A percentile compares a stretch with the other conserved stretches of the same genome.
Evolutionary conservation across 2,329 filamentous ascomycete species (phyloP).

Genomic region (Ceratocystis smalleyi): DNA sequence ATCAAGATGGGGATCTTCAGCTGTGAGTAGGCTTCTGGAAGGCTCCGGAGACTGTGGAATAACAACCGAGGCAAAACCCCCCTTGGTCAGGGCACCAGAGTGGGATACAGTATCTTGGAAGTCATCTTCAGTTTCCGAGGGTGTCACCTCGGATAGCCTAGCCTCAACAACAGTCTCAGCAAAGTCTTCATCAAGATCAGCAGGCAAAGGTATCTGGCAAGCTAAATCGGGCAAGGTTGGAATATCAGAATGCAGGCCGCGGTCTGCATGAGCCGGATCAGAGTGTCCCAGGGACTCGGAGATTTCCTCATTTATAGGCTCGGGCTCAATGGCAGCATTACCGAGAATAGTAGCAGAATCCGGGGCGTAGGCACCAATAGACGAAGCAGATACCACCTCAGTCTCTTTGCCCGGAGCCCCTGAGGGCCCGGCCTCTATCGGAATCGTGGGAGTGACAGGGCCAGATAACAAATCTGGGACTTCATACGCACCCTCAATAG

Average conservation of each 20-base stretch:
- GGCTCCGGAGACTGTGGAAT: background rate
- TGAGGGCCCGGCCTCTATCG: background rate
- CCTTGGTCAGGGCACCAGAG: background rate
- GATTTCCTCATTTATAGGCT: background rate
- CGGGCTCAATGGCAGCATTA: background rate
- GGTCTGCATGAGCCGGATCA: background rate
- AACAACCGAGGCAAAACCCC: too few species aligned
- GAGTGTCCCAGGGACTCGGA: background rate
- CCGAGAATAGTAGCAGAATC: background rate
- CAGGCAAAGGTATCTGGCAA: background rate
- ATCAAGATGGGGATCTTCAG: too few species aligned
- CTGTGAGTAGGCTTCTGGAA: background rate
- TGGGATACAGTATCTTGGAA: background rate
- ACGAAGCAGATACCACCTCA: background rate
- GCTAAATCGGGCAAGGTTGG: background rate
- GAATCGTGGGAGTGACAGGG: background rate
- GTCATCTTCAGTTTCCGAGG: background rate
- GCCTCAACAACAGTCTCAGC: background rate
- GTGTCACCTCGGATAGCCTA: background rate
- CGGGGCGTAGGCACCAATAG: background rate
- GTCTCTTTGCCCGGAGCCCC: background rate
- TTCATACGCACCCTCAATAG: background rate
- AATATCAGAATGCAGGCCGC: background rate
- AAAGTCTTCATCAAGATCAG: background rate
- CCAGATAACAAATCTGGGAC: background rate